Evolutionary conservation across 2,329 filamentous ascomycete genomes (phyloP).

Genomic region (Macrophomina pseudophaseolina): DNA sequence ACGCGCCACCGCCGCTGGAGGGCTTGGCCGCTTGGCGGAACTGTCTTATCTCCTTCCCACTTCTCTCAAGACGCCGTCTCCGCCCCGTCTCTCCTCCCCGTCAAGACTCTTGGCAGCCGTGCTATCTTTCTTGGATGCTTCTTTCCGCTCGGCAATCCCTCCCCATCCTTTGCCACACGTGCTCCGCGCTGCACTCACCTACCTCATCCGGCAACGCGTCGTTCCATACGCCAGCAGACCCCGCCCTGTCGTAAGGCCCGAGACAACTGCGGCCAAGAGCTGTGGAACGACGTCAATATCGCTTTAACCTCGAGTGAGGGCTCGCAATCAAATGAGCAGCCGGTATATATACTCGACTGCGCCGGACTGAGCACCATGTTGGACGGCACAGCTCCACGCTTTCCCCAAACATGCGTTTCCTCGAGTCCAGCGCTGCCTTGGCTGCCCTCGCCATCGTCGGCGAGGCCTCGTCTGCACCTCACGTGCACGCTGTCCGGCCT

Average conservation of each 20-base stretch:
- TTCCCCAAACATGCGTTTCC: not conserved
- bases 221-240: not conserved
- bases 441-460: conserved; percentile 2
- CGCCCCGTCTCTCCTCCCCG: conserved; percentile 2
- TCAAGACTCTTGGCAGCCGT: not conserved
- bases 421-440: conserved; percentile 10
- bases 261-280: not conserved
- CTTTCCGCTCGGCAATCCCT: conserved; percentile 5
- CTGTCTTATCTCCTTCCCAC: conserved; percentile 14
- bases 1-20: not conserved
- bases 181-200: not conserved
- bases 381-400: conserved; percentile 1
- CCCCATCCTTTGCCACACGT: not conserved
- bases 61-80: not conserved
- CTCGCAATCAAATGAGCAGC: not conserved
- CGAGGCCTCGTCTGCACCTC: not conserved
- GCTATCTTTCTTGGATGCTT: conserved; percentile 8
- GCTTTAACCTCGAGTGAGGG: not conserved
- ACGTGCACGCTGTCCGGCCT: conserved; percentile 4
- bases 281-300: conserved; percentile 3
- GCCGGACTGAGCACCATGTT: not conserved
- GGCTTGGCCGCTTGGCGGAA: conserved; percentile 3
- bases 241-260: conserved; percentile 10
- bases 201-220: not conserved
- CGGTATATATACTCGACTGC: conserved; percentile 6